Evolutionary conservation across 2,329 filamentous ascomycete species (phyloP), one percentile per base, ranked within the genome.

Genomic region (Diaporthe ampelina): DNA sequence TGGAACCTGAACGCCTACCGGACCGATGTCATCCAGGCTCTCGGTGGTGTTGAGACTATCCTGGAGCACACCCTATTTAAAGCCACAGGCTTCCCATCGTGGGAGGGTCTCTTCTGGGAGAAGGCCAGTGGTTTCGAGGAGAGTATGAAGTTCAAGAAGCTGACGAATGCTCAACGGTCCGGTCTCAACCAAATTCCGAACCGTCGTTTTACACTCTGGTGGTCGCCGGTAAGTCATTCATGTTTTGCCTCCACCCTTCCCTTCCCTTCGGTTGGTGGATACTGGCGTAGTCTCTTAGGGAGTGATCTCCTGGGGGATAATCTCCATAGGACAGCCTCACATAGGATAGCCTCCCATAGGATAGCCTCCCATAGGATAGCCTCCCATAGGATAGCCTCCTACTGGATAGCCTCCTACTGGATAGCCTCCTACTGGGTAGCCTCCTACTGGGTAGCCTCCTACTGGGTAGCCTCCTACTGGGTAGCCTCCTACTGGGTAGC

Each of bases 161-260:
- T 99, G 75, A 99, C 97, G 0, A 99, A 99, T 79, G 97, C 97
- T 0, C 97, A 99, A 83, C 90, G 97, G 79, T 97, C 94, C 26
- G 97, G 97, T 95, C 84, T 99, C 40, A 98, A 98, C 82, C 97
- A 99, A 81, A 99, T 99, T 81, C 97, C 97, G 0, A 99, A 99
- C 82, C 95, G 97, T 90, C 95, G 97, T 0, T 99, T 99, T 84
- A 98, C 97, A 0, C 86, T 99, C 0, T 99, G 97, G 97, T 99
- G 97, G 97, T 67, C 61, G 21, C 61, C 61, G 10, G 59, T 63
- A 63, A 45, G 58, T 29, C 11, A n/a, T n/a, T 7, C 21, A 21
- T 59, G 21, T 59, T 59, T 15, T 35, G 5, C 13, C 21, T 15
- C 24, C 40, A 45, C 24, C 9, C 40, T 63, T 63, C 40, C 35